A percentile compares a stretch with the other conserved stretches of the same genome.
Evolutionary conservation across 139 green algal genomes (phyloP).

Genomic region (Chlamydomonas incerta): DNA sequence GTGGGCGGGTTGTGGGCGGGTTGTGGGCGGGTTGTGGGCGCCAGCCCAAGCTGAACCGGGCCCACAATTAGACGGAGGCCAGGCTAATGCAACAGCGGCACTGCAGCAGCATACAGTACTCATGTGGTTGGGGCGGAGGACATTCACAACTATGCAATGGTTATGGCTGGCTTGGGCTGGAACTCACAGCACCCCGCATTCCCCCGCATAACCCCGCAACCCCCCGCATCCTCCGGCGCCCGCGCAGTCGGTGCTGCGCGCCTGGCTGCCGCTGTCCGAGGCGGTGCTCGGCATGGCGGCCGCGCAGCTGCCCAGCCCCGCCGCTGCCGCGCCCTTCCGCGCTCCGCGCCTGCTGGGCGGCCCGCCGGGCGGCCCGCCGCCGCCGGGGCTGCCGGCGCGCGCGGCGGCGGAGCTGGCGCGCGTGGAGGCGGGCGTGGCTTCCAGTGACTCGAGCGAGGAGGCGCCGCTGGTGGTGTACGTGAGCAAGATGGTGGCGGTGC

Average conservation of each 20-base stretch:
- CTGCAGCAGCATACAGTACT: no score
- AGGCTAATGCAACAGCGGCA: no score
- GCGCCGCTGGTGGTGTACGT: constrained; percentile 91
- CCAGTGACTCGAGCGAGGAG: constrained; percentile 50
- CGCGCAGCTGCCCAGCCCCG: constrained; percentile 82
- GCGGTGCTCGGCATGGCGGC: constrained; percentile 91
- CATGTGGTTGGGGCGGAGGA: no score
- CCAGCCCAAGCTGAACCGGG: no score
- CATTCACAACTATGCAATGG: no score
- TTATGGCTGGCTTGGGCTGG: no score
- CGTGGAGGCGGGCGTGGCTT: background rate
- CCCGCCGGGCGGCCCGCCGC: constrained; percentile 14
- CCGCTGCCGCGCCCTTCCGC: constrained; percentile 69
- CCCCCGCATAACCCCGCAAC: no score
- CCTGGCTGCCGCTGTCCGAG: constrained; percentile 91
- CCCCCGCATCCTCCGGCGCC: no score
- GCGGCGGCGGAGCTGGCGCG: constrained; percentile 12
- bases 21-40: no score
- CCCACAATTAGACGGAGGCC: no score
- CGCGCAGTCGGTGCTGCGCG: constrained; percentile 77
- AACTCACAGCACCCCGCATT: no score
- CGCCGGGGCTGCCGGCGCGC: constrained; percentile 6
- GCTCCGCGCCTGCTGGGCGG: constrained; percentile 68
- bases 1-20: no score
- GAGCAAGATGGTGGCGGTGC: constrained; percentile 95